Evolutionary conservation across 805 yeast species (phyloP).

Genomic region (Pichia heedii): DNA sequence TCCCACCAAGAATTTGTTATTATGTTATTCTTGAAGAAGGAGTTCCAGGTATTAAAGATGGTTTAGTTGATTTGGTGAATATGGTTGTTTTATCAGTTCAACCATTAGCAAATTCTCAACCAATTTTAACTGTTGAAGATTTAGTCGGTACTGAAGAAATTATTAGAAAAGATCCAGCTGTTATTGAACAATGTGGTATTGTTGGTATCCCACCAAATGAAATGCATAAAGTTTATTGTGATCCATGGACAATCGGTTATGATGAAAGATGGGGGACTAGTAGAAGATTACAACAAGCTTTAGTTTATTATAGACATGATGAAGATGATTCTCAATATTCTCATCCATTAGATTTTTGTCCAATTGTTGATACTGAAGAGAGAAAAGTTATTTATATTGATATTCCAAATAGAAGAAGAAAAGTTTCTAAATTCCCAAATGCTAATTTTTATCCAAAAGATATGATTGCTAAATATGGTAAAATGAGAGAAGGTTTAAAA

Average conservation of each 20-base stretch:
- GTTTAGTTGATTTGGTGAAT: conserved; percentile 50
- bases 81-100: conserved; percentile 39
- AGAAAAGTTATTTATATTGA: conserved; percentile 64
- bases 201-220: conserved; percentile 59
- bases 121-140: conserved; percentile 66
- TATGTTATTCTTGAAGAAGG: conserved; percentile 54
- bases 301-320: conserved; percentile 65
- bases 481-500: conserved; percentile 52
- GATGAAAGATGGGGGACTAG: conserved; percentile 69
- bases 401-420: conserved; percentile 67
- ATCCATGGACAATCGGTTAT: conserved; percentile 60
- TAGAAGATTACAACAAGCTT: conserved; percentile 70
- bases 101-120: conserved; percentile 55
- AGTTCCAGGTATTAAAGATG: conserved; percentile 58
- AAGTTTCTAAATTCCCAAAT: conserved; percentile 58
- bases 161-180: conserved; percentile 61
- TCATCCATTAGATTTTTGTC: conserved; percentile 75
- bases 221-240: conserved; percentile 54
- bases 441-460: conserved; percentile 63
- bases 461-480: conserved; percentile 51
- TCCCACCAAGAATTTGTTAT: conserved; percentile 62
- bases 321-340: conserved; percentile 65
- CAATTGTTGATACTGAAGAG: conserved; percentile 68
- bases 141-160: conserved; percentile 52
- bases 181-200: conserved; percentile 61